Conservation (phyloP, 257 asterid genomes). For the Solanum bulbocastanum region DNA sequence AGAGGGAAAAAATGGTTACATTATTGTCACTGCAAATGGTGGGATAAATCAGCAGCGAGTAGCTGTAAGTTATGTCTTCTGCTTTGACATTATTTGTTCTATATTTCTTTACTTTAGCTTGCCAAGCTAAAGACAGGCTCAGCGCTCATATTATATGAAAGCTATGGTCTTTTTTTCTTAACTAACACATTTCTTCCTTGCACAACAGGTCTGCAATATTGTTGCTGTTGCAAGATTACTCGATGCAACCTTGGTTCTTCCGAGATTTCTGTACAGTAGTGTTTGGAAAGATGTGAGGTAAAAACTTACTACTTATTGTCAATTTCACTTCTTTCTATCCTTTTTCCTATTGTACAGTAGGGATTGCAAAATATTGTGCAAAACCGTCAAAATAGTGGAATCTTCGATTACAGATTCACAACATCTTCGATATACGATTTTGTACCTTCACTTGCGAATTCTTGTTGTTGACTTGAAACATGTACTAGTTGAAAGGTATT, state of each 20-base stretch:
- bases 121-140: neutral
- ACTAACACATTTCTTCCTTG: neutral
- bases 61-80: constrained; percentile 60
- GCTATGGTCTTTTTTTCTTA: neutral
- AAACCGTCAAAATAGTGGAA: neutral
- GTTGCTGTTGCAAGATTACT: constrained; percentile 96
- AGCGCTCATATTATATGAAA: neutral
- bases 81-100: neutral
- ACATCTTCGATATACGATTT: neutral
- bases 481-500: neutral
- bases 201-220: constrained; percentile 87
- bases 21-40: constrained; percentile 94
- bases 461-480: neutral
- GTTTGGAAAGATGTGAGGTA: constrained; percentile 95
- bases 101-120: neutral
- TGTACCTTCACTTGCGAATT: neutral
- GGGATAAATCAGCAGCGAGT: constrained; percentile 99
- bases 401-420: neutral
- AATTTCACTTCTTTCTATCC: neutral
- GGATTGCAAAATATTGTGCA: neutral
- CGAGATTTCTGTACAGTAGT: constrained; percentile 83
- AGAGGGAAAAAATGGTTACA: constrained; percentile 73
- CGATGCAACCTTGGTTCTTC: constrained; percentile 94
- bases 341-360: neutral
- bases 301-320: constrained; percentile 8